phyloP scores from a whole-genome alignment of 1,284 basidiomycete genomes.

The Laetiporus sulphureus region DNA sequence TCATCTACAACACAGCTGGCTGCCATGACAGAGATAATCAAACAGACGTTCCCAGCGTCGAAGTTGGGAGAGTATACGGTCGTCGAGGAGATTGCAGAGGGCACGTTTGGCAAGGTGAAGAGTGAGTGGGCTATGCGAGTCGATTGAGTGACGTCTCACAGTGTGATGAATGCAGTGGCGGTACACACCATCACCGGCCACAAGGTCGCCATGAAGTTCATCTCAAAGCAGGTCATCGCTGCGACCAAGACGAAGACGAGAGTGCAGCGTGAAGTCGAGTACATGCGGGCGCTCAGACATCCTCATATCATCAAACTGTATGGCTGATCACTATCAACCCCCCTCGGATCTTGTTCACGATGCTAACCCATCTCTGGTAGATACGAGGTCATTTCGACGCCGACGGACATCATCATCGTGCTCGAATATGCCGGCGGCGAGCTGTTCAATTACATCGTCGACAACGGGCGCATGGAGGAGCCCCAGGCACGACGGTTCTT shows the following conservation, averaged over 20 bases:
- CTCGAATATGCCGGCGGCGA: constrained; percentile 91
- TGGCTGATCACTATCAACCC: constrained; percentile 16
- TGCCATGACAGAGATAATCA: constrained; percentile 20
- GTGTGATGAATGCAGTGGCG: constrained; percentile 57
- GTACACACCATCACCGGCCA: constrained; percentile 93
- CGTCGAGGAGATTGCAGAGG: constrained; percentile 73
- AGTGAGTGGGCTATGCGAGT: constrained; percentile 51
- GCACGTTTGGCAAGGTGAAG: constrained; percentile 98
- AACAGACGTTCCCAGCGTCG: constrained; percentile 36
- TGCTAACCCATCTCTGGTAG: too few species aligned
- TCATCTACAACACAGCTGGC: not conserved
- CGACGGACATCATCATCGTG: constrained; percentile 93
- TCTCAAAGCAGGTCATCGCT: constrained; percentile 91
- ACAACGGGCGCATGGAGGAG: constrained; percentile 84
- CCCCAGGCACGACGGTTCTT: constrained; percentile 85
- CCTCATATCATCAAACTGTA: constrained; percentile 96
- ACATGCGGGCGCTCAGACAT: constrained; percentile 86
- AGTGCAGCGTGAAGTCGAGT: constrained; percentile 94
- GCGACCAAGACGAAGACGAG: constrained; percentile 87
- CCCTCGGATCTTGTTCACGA: not conserved
- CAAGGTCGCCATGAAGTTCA: constrained; percentile 96
- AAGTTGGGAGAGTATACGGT: constrained; percentile 79
- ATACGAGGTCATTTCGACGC: constrained; percentile 92
- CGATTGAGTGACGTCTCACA: not conserved
- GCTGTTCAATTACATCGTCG: constrained; percentile 93